A percentile compares a stretch with the other conserved stretches of the same genome.
These are phyloP conservation scores for Stygiomarasmius scandens DNA, from an alignment of 1,284 basidiomycete species.

Conservation along the genomic window DNA sequence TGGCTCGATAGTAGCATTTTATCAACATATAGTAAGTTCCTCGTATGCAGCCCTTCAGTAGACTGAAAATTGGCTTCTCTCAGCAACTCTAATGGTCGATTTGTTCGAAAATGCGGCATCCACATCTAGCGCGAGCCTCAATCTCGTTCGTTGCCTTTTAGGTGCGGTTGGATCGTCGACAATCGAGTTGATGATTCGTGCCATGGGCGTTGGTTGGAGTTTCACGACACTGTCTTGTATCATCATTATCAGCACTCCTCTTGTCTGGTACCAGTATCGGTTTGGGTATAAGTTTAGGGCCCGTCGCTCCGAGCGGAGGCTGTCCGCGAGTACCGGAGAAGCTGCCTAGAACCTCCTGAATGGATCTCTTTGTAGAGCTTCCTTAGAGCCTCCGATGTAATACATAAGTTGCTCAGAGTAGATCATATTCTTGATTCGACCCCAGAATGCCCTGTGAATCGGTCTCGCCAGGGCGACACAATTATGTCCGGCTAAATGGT, in stretches of 20 bases:
- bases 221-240: slow-evolving; percentile 6
- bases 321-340: no score
- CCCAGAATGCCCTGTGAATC: no score
- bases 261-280: neutral
- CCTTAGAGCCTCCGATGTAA: no score
- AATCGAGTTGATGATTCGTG: slow-evolving; percentile 1
- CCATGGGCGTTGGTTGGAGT: slow-evolving; percentile 5
- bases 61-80: neutral
- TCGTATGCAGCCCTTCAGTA: neutral
- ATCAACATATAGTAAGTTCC: neutral
- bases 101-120: slow-evolving; percentile 3
- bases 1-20: slow-evolving; percentile 7
- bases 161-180: slow-evolving; percentile 9
- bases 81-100: slow-evolving; percentile 8
- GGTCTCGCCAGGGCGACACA: no score
- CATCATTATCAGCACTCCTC: neutral
- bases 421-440: no score
- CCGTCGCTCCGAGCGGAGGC: neutral
- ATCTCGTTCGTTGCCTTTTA: slow-evolving; percentile 4
- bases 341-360: no score
- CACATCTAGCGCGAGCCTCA: neutral
- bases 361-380: no score
- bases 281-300: neutral
- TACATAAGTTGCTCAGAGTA: no score
- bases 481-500: no score